Percentiles rank a stretch among this genome's conserved stretches.
These are phyloP conservation scores for Parafenestella ontariensis DNA, from an alignment of 2,329 filamentous ascomycete genomes.

Conservation along the genomic window DNA sequence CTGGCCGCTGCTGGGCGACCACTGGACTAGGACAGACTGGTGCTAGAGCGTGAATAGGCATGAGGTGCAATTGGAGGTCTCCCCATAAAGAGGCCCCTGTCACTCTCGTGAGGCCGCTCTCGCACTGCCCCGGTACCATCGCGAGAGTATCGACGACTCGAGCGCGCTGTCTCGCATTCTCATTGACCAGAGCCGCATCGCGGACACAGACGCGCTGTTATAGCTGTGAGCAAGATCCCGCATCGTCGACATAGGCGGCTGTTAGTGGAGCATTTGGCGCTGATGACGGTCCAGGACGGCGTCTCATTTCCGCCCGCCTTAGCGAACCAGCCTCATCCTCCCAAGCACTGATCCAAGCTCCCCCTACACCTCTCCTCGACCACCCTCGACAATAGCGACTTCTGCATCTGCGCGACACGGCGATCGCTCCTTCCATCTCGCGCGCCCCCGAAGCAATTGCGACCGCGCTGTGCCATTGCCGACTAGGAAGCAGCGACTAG, in stretches of 20 bases:
- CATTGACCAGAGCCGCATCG: slow-evolving; percentile 14
- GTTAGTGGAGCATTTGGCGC: slow-evolving; percentile 31
- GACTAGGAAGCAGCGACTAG: slow-evolving; percentile 21
- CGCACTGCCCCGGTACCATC: slow-evolving; percentile 23
- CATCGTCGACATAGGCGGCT: slow-evolving; percentile 16
- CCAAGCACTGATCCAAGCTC: slow-evolving; percentile 39
- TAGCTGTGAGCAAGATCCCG: slow-evolving; percentile 10
- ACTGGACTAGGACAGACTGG: slow-evolving; percentile 25
- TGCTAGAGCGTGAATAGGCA: slow-evolving; percentile 33
- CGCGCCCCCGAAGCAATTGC: slow-evolving; percentile 33
- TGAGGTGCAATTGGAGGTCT: slow-evolving; percentile 19
- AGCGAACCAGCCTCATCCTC: slow-evolving; percentile 47
- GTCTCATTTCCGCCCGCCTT: slow-evolving; percentile 47
- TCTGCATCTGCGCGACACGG: slow-evolving; percentile 29
- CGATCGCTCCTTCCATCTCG: slow-evolving; percentile 37
- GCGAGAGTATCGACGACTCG: slow-evolving; percentile 7
- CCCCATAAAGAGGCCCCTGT: slow-evolving; percentile 37
- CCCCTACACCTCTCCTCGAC: slow-evolving; percentile 31
- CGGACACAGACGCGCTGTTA: slow-evolving; percentile 13
- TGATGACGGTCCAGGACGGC: slow-evolving; percentile 39
- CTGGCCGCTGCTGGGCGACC: slow-evolving; percentile 29
- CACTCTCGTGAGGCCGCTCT: slow-evolving; percentile 22
- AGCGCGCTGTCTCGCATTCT: slow-evolving; percentile 11
- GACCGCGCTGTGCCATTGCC: slow-evolving; percentile 20
- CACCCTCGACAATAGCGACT: slow-evolving; percentile 27